A percentile compares a stretch with the other conserved stretches of the same genome.
phyloP scores from a whole-genome alignment of 2,329 filamentous ascomycete species.

The Canariomyces notabilis region DNA sequence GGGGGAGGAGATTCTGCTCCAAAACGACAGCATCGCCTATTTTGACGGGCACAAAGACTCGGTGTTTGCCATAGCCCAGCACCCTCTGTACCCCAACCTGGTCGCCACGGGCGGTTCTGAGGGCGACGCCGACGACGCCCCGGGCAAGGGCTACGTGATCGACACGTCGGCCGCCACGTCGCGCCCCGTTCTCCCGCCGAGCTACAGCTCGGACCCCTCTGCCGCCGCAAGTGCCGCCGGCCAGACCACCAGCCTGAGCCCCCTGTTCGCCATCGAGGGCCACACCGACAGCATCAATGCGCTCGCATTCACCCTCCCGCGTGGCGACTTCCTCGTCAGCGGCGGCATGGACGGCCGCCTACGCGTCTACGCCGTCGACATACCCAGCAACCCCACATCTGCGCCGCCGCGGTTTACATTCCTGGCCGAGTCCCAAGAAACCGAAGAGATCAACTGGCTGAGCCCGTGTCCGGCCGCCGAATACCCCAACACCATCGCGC shows the following conservation, averaged over 20 bases:
- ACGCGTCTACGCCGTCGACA: slow-evolving; percentile 59
- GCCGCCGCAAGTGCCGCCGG: slow-evolving; percentile 41
- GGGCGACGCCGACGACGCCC: slow-evolving; percentile 52
- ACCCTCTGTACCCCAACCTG: slow-evolving; percentile 71
- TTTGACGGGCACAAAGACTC: slow-evolving; percentile 88
- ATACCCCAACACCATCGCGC: slow-evolving; percentile 74
- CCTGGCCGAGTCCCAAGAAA: slow-evolving; percentile 76
- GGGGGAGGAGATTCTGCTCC: slow-evolving; percentile 65
- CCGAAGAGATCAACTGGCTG: slow-evolving; percentile 94
- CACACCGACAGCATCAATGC: slow-evolving; percentile 90
- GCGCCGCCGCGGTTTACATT: slow-evolving; percentile 54
- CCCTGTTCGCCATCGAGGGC: slow-evolving; percentile 73
- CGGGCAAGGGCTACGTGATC: slow-evolving; percentile 80
- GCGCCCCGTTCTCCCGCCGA: slow-evolving; percentile 67
- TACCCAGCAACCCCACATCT: slow-evolving; percentile 35
- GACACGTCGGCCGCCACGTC: slow-evolving; percentile 62
- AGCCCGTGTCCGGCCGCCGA: slow-evolving; percentile 64
- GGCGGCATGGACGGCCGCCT: slow-evolving; percentile 83
- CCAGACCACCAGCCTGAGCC: slow-evolving; percentile 53
- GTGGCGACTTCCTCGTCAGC: slow-evolving; percentile 78
- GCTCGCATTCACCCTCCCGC: slow-evolving; percentile 75
- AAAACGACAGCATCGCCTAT: slow-evolving; percentile 90
- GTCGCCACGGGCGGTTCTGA: slow-evolving; percentile 80
- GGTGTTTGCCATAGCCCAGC: slow-evolving; percentile 91
- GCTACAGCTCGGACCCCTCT: slow-evolving; percentile 63